Conservation (phyloP, 192 early-diverging fungal genomes). For the Entomortierella lignicola region DNA sequence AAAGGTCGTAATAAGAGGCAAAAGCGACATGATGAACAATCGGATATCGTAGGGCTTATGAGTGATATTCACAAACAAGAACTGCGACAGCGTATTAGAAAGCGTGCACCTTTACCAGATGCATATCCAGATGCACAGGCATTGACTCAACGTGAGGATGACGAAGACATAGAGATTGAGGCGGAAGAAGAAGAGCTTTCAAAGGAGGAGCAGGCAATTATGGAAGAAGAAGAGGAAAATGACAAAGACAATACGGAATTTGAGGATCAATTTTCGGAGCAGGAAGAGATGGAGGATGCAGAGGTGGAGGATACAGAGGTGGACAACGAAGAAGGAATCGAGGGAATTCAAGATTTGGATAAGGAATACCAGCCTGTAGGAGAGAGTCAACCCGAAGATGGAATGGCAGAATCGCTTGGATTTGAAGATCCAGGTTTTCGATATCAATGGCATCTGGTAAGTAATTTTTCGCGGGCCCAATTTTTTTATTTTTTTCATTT, state of each 20-base stretch:
- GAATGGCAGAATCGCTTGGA: conserved; percentile 29
- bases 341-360: neutral
- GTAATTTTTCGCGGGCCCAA: neutral
- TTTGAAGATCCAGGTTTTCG: conserved; percentile 75
- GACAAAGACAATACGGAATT: conserved; percentile 10
- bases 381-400: conserved; percentile 26
- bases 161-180: conserved; percentile 6
- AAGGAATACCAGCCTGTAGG: conserved; percentile 25
- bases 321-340: neutral
- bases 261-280: neutral
- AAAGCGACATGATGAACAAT: conserved; percentile 8
- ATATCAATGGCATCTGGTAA: conserved; percentile 87
- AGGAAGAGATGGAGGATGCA: neutral
- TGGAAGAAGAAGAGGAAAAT: neutral
- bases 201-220: conserved; percentile 12
- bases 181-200: neutral
- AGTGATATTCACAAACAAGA: conserved; percentile 24
- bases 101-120: conserved; percentile 31
- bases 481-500: too few species aligned
- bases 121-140: neutral
- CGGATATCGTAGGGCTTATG: neutral
- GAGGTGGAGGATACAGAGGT: neutral
- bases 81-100: conserved; percentile 36
- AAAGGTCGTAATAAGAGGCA: too few species aligned
- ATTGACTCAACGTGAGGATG: neutral